phyloP scores from a whole-genome alignment of 352 stramenopile genomes.

The Elongisporangium senticosum region DNA sequence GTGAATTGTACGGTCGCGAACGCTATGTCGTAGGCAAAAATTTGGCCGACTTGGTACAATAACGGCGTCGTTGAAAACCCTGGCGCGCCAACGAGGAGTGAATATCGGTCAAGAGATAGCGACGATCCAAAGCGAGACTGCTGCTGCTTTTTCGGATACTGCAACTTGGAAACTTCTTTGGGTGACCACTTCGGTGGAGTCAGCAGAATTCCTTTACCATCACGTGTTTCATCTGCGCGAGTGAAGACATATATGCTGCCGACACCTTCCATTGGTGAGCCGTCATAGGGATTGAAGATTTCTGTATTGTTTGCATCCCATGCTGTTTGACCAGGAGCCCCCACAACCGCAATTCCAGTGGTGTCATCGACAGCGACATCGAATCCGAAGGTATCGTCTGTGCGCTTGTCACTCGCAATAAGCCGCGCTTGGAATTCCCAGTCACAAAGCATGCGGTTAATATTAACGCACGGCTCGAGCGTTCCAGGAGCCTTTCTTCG shows the following conservation, averaged over 20 bases:
- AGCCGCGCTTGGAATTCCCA: conserved; percentile 89
- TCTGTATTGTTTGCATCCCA: conserved; percentile 84
- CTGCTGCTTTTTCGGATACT: conserved; percentile 61
- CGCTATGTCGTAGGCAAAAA: conserved; percentile 60
- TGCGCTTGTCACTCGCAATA: conserved; percentile 86
- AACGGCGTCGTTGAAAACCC: conserved; percentile 42
- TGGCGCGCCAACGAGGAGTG: conserved; percentile 54
- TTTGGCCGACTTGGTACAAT: conserved; percentile 34
- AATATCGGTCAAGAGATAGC: conserved; percentile 45
- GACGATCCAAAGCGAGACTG: conserved; percentile 50
- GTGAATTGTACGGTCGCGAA: conserved; percentile 60
- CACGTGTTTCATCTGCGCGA: conserved; percentile 49
- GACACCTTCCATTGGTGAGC: conserved; percentile 29
- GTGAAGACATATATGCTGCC: conserved; percentile 70
- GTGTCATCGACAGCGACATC: conserved; percentile 82
- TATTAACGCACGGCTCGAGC: conserved; percentile 49
- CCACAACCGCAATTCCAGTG: conserved; percentile 75
- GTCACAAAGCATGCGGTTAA: conserved; percentile 62
- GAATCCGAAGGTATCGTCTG: conserved; percentile 80
- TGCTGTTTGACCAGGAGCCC: conserved; percentile 61
- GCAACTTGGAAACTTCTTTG: conserved; percentile 74
- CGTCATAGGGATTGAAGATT: conserved; percentile 22
- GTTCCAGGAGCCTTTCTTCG: conserved; percentile 50
- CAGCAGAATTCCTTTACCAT: conserved; percentile 63
- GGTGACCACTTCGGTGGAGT: conserved; percentile 56